Evolutionary conservation across 2,329 filamentous ascomycete species (phyloP), one percentile per base, ranked within the genome.

Genomic region (Pseudomassariella vexata): DNA sequence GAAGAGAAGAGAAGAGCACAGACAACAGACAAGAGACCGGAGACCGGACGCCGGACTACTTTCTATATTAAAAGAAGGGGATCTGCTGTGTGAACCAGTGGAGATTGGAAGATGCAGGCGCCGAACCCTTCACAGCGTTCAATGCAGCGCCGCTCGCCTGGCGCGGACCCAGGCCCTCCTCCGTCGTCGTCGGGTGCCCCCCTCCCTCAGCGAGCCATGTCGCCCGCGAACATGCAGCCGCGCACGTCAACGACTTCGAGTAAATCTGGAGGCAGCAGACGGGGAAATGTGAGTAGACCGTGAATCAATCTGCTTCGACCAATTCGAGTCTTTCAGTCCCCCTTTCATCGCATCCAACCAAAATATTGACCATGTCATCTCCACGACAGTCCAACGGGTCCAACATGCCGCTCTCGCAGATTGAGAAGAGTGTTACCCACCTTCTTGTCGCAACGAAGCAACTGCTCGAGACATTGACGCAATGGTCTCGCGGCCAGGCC

Each of bases 401-500:
- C 68, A 85, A 68, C 70, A 86, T 76, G 51, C 73, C 74, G 47
- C 74, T 98, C 46, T 95, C 90, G 32, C 90, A 95, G 60, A 98
- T 98, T 61, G 92, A 98, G 67, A 96, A 95, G 68, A 95, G 89
- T 57, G 92, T 98, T 43, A 95, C 90, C 9, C 92, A 98, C 57
- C 82, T 98, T 26, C 79, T 98, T 21, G 90, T 98, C 45, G 92
- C 92, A 21, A 98, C 92, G 20, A 98, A 98, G 59, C 89, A 96
- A 62, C 79, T 98, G 3, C 81, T 98, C 40, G 92, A 98, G 66
- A 98, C 90, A 5, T 70, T 98, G 40, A 98, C 92, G 28, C 85
- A 94, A 70, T 98, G 92, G 92, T 98, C 92, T 38, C 85, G 90
- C 36, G 83, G 85, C 40, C 81, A 85, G 49, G 89, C 92, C 34